These are phyloP conservation scores for Clavaria fumosa DNA, from an alignment of 768 basidiomycete genomes.

Conservation along the genomic window DNA sequence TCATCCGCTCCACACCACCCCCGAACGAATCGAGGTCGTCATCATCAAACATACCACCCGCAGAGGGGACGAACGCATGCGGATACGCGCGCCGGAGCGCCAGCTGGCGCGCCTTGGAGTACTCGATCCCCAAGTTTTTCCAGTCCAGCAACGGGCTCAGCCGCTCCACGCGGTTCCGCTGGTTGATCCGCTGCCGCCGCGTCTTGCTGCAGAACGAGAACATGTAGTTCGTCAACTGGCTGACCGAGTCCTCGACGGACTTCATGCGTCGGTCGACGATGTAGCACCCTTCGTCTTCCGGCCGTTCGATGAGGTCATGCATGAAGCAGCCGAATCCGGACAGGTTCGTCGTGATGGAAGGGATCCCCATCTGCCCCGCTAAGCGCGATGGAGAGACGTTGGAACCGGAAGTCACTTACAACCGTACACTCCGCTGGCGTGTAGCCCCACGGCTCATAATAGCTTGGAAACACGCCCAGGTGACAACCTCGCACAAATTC, in stretches of 20 bases:
- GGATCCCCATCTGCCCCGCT: conserved; percentile 87
- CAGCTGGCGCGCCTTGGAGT: conserved; percentile 87
- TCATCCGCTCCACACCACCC: conserved; percentile 50
- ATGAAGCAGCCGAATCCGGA: conserved; percentile 98
- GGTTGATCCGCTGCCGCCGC: conserved; percentile 94
- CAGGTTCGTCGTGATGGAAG: conserved; percentile 91
- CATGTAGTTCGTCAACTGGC: conserved; percentile 64
- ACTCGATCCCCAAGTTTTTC: conserved; percentile 97
- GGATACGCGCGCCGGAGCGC: conserved; percentile 90
- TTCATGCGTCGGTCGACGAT: conserved; percentile 87
- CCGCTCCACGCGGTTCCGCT: conserved; percentile 94
- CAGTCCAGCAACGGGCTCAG: conserved; percentile 89
- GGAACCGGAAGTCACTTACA: conserved; percentile 26
- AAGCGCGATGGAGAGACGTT: conserved; percentile 7
- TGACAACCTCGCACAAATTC: conserved; percentile 98
- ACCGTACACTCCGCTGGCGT: conserved; percentile 99
- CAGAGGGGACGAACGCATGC: conserved; percentile 65
- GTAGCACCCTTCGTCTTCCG: conserved; percentile 91
- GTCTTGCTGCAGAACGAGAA: conserved; percentile 67
- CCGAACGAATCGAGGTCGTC: conserved; percentile 32
- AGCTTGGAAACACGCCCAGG: conserved; percentile 95
- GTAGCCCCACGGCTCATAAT: conserved; percentile 95
- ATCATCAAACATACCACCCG: conserved; percentile 24
- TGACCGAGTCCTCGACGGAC: conserved; percentile 84
- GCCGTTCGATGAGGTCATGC: conserved; percentile 92